phyloP scores from a whole-genome alignment of 495 filamentous ascomycete species.

The Rostrohypoxylon terebratum region DNA sequence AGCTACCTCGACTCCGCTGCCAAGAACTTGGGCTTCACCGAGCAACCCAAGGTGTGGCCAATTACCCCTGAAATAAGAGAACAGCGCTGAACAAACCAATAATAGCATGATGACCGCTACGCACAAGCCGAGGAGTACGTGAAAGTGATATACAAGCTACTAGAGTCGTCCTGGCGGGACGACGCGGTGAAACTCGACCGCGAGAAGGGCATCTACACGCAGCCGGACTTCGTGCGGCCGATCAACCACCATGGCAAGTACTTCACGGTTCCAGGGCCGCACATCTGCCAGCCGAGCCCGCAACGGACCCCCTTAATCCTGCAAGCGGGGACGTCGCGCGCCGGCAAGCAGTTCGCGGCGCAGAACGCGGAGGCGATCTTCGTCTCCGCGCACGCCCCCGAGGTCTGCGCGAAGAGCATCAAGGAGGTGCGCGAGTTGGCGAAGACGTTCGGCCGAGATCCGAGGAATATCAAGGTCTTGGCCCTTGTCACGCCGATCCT shows the following conservation, averaged over 20 bases:
- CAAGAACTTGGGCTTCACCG: constrained; percentile 66
- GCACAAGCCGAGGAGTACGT: constrained; percentile 75
- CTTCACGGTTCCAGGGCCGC: constrained; percentile 73
- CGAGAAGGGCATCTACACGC: constrained; percentile 67
- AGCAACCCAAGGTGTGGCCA: constrained; percentile 58
- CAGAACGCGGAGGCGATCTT: constrained; percentile 72
- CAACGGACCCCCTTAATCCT: constrained; percentile 74
- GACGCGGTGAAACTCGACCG: constrained; percentile 72
- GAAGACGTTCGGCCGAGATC: constrained; percentile 59
- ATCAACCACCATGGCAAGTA: constrained; percentile 77
- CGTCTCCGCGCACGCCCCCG: constrained; percentile 61
- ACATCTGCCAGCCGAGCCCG: constrained; percentile 72
- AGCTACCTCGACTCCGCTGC: constrained; percentile 76
- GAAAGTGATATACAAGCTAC: constrained; percentile 75
- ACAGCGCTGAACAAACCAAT: constrained; percentile 6
- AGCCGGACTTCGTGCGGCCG: constrained; percentile 67
- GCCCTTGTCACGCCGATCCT: constrained; percentile 61
- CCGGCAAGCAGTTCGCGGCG: constrained; percentile 72
- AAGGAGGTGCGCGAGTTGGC: constrained; percentile 63
- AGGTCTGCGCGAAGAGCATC: constrained; percentile 58
- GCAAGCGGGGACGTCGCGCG: constrained; percentile 73
- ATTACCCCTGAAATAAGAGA: background rate
- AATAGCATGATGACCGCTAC: constrained; percentile 75
- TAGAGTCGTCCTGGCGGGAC: constrained; percentile 75
- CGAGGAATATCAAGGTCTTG: constrained; percentile 65